These are phyloP conservation scores for Misopates orontium DNA, from an alignment of 257 asterid genomes.

Conservation along the genomic window DNA sequence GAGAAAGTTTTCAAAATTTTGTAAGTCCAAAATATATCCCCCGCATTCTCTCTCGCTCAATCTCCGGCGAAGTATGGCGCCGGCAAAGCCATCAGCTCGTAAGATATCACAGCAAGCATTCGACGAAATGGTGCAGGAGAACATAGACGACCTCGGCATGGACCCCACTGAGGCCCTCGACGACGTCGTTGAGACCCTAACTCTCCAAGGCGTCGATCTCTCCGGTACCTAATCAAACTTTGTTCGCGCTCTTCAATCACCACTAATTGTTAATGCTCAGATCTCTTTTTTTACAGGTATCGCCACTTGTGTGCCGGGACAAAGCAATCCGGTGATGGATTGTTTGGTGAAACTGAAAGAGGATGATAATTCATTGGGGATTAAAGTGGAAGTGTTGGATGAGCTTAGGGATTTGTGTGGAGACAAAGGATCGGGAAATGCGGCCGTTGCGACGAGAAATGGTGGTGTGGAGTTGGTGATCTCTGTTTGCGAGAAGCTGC, in stretches of 20 bases:
- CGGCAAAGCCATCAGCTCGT: slow-evolving; percentile 56
- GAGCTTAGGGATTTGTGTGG: slow-evolving; percentile 47
- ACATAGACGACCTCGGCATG: slow-evolving; percentile 89
- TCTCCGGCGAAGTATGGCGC: slow-evolving; percentile 54
- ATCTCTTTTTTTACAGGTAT: slow-evolving; percentile 48
- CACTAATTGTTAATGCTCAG: slow-evolving; percentile 2
- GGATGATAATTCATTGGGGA: slow-evolving; percentile 33
- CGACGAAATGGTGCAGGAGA: slow-evolving; percentile 90
- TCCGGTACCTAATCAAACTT: slow-evolving; percentile 44
- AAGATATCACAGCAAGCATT: slow-evolving; percentile 81
- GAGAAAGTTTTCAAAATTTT: too few species aligned
- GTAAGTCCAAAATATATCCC: not conserved
- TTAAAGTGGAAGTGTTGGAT: slow-evolving; percentile 44
- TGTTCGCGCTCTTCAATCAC: not conserved
- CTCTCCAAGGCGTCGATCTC: slow-evolving; percentile 94
- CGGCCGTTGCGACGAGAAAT: slow-evolving; percentile 67
- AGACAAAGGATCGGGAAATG: slow-evolving; percentile 59
- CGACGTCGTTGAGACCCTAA: slow-evolving; percentile 85
- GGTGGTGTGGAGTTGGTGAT: slow-evolving; percentile 70
- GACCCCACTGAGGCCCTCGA: slow-evolving; percentile 85
- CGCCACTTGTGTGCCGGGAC: slow-evolving; percentile 74
- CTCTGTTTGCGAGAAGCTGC: slow-evolving; percentile 52
- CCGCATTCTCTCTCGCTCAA: slow-evolving; percentile 26
- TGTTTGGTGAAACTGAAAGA: slow-evolving; percentile 60
- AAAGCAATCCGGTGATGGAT: slow-evolving; percentile 72